Percentiles rank a stretch among this genome's conserved stretches.
Conservation (phyloP, 2,329 filamentous ascomycete genomes). For the Madurella fahalii region DNA sequence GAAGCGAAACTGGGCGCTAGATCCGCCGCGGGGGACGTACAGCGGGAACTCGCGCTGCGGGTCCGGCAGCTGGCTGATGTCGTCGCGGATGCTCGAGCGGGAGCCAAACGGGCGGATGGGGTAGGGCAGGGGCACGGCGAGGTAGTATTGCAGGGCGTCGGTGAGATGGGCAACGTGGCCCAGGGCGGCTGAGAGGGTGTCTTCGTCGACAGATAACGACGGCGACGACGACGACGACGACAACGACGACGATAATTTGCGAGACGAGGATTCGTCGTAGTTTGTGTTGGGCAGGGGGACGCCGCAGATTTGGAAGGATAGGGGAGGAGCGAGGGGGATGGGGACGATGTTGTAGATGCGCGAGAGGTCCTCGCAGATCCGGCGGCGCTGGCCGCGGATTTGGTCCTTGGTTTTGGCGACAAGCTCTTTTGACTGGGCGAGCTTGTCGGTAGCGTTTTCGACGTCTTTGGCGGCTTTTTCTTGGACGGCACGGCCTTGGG, state of each 20-base stretch:
- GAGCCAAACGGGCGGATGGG: constrained; percentile 70
- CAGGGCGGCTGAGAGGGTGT: constrained; percentile 73
- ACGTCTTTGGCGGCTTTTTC: constrained; percentile 57
- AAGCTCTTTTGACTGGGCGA: constrained; percentile 53
- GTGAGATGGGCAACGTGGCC: constrained; percentile 75
- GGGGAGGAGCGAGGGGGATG: constrained; percentile 48
- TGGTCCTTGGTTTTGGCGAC: constrained; percentile 57
- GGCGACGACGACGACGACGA: constrained; percentile 24
- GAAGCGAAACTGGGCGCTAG: constrained; percentile 77
- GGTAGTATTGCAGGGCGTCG: constrained; percentile 74
- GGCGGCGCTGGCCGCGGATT: constrained; percentile 79
- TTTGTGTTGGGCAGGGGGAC: constrained; percentile 75
- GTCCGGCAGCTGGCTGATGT: constrained; percentile 56
- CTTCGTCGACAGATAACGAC: constrained; percentile 49
- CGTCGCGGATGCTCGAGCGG: constrained; percentile 69
- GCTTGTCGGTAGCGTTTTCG: constrained; percentile 53
- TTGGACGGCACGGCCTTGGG: constrained; percentile 57
- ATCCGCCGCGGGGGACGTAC: constrained; percentile 60
- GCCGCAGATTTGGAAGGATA: constrained; percentile 80
- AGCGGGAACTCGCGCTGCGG: constrained; percentile 75
- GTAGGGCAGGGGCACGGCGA: constrained; percentile 75
- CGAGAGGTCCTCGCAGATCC: constrained; percentile 79
- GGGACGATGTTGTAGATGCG: constrained; percentile 79
- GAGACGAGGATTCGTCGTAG: constrained; percentile 52
- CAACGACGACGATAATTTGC: constrained; percentile 15